Evolutionary conservation across 2,329 filamentous ascomycete genomes (phyloP).

Genomic region (Colletotrichum eremochloae): DNA sequence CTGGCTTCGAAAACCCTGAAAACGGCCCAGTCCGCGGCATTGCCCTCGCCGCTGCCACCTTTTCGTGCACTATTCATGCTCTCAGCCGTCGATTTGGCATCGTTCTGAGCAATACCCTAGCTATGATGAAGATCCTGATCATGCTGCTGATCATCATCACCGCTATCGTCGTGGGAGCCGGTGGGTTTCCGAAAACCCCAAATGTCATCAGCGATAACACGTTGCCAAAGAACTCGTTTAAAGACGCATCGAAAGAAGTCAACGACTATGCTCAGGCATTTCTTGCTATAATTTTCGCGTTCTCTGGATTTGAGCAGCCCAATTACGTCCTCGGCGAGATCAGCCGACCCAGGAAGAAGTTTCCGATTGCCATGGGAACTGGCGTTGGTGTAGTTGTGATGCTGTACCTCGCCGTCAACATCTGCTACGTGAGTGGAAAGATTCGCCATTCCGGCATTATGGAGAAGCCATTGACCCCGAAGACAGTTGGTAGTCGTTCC

Average conservation of each 20-base stretch:
- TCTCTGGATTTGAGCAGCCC: conserved; percentile 55
- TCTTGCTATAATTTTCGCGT: conserved; percentile 57
- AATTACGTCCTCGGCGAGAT: conserved; percentile 54
- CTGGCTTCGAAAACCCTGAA: conserved; percentile 48
- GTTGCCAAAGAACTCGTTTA: conserved; percentile 45
- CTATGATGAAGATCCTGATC: conserved; percentile 62
- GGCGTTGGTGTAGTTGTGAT: conserved; percentile 49
- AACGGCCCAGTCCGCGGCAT: conserved; percentile 58
- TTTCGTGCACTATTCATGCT: conserved; percentile 63
- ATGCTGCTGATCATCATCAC: conserved; percentile 58
- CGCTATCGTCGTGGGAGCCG: conserved; percentile 50
- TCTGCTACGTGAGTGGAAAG: conserved; percentile 52
- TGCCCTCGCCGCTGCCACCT: conserved; percentile 58
- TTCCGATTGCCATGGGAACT: conserved; percentile 50
- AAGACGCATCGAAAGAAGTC: conserved; percentile 44
- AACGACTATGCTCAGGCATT: conserved; percentile 56
- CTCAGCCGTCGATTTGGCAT: conserved; percentile 64
- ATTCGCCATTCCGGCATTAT: conserved; percentile 44
- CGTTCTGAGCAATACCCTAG: conserved; percentile 64
- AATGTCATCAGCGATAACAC: conserved; percentile 49
- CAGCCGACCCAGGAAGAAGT: conserved; percentile 49
- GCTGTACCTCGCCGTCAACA: conserved; percentile 55
- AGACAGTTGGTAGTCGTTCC: conserved; percentile 58
- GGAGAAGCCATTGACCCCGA: conserved; percentile 47
- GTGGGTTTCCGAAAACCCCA: conserved; percentile 45